A percentile compares a stretch with the other conserved stretches of the same genome.
These are phyloP conservation scores for Oropetium thomaeum DNA, from an alignment of 176 grass and related monocot species.

Conservation along the genomic window DNA sequence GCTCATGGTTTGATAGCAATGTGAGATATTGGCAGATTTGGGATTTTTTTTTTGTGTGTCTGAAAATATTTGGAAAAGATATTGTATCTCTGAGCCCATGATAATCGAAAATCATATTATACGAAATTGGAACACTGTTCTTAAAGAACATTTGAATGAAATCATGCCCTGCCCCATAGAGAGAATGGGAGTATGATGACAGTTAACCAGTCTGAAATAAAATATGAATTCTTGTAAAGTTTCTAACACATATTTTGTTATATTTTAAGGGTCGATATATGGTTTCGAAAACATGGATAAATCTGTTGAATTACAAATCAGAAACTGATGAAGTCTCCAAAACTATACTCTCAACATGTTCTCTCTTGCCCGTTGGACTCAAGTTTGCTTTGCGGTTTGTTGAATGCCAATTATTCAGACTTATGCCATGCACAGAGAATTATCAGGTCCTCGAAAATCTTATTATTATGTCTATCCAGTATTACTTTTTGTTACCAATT, in stretches of 20 bases:
- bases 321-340: neutral
- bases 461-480: neutral
- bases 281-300: neutral
- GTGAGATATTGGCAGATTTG: neutral
- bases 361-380: neutral
- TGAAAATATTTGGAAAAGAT: neutral
- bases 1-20: neutral
- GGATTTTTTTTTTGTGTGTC: slow-evolving; percentile 2
- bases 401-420: neutral
- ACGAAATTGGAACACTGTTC: neutral
- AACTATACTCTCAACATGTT: neutral
- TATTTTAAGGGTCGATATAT: neutral
- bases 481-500: slow-evolving; percentile 13
- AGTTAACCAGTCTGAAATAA: neutral
- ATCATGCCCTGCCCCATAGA: neutral
- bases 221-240: neutral
- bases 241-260: neutral
- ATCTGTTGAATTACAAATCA: neutral
- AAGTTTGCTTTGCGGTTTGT: slow-evolving; percentile 15
- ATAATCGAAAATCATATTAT: neutral
- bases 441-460: neutral
- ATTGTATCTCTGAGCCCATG: neutral
- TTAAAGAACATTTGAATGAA: neutral
- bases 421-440: neutral
- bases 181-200: neutral